phyloP scores from a whole-genome alignment of 805 yeast species.

The Yarrowia bubula region DNA sequence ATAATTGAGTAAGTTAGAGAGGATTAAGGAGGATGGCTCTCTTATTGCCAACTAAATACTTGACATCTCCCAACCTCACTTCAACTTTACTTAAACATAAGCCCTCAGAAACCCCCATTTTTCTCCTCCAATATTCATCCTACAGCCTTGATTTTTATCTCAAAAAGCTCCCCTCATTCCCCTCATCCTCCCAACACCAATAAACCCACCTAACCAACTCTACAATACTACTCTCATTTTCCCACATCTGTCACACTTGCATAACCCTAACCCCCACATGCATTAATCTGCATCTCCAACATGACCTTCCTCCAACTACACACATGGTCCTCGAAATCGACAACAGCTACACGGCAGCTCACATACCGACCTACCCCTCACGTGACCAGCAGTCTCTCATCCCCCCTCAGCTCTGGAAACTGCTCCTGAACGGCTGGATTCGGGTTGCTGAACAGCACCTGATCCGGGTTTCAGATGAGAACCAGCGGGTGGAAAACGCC shows the following conservation, averaged over 20 bases:
- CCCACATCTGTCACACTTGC: background rate
- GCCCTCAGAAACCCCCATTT: background rate
- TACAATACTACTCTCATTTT: no score
- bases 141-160: background rate
- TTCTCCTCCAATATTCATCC: background rate
- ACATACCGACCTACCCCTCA: background rate
- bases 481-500: constrained; percentile 20
- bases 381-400: background rate
- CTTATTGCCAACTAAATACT: no score
- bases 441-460: constrained; percentile 2
- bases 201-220: no score
- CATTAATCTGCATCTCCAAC: background rate
- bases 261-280: constrained; percentile 7
- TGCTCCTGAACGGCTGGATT: background rate
- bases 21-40: no score
- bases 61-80: no score
- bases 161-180: background rate
- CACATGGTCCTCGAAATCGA: constrained; percentile 20
- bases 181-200: background rate
- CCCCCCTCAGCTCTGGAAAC: background rate
- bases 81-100: no score
- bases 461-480: constrained; percentile 16
- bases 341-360: background rate
- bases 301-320: background rate
- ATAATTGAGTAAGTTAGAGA: no score